Base-by-base conservation (phyloP, 169 alveolate species). In the Cytauxzoon felis region DNA sequence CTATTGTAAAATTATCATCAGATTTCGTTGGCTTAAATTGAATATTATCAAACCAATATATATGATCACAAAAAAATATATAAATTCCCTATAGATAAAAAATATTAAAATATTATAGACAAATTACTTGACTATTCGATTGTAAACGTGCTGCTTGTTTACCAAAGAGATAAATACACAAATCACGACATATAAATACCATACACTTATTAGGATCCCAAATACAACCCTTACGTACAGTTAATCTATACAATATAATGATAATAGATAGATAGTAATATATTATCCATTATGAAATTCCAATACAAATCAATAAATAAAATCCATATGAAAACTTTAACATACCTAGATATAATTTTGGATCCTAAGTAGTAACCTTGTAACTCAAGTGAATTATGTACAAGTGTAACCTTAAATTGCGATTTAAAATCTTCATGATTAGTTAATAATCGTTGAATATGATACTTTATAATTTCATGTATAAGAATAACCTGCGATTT, bases 201-300 rank as follows among this genome's bases (percentile, higher is more conserved):
- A 76, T 62, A 19, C 86, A 64, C 47, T 54, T 66, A 41, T 65
- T 76, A 40, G 47, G 68, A 42, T 76, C 86, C 80, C 80, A 66
- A 34, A 76, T 66, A 9, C 76, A 32, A n/a, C 76, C 71, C 43
- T 54, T 27, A 2, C 53, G 24, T 0, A 76, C 41, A 40, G 86
- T 76, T 41, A 76, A 47, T 54, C 86, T 76, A 41, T 0, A 13
- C 9, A 16, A 2, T 18, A 2, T n/a, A 1, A 18, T 30, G 13
- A 2, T n/a, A 0, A n/a, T n/a, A n/a, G n/a, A n/a, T n/a, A n/a
- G n/a, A n/a, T n/a, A n/a, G n/a, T n/a, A n/a, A n/a, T n/a, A n/a
- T n/a, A n/a, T n/a, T n/a, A n/a, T n/a, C n/a, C n/a, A n/a, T n/a
- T n/a, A n/a, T n/a, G n/a, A n/a, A n/a, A n/a, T n/a, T n/a, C n/a